Evolutionary conservation across 1,139 yeast species (phyloP).

Genomic region (Groenewaldozyma sp.): DNA sequence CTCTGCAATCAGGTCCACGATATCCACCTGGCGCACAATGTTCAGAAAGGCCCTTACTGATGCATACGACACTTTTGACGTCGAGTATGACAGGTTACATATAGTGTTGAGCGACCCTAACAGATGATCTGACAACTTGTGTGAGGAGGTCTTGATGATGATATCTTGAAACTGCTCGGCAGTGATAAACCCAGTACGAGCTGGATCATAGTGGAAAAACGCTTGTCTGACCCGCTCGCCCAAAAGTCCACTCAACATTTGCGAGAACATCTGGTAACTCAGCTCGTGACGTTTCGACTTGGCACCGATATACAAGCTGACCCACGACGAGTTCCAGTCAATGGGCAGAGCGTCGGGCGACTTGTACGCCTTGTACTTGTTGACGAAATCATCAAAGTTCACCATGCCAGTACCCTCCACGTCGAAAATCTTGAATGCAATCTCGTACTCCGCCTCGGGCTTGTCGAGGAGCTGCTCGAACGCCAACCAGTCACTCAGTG

Average conservation of each 20-base stretch:
- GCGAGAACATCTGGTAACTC: conserved; percentile 36
- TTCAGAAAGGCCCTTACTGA: conserved; percentile 38
- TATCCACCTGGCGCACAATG: conserved; percentile 34
- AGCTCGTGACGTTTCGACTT: conserved; percentile 31
- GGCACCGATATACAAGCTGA: conserved; percentile 34
- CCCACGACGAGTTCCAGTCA: conserved; percentile 38
- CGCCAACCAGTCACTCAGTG: conserved; percentile 34
- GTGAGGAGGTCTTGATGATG: conserved; percentile 32
- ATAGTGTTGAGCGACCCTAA: conserved; percentile 32
- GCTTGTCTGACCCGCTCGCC: conserved; percentile 42
- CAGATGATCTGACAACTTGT: conserved; percentile 35
- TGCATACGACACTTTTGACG: conserved; percentile 34
- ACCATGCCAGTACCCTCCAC: conserved; percentile 32
- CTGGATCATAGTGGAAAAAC: conserved; percentile 31
- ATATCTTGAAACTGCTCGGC: conserved; percentile 35
- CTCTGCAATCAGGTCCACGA: conserved; percentile 33
- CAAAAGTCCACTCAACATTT: conserved; percentile 36
- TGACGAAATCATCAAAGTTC: conserved; percentile 33
- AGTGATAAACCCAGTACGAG: conserved; percentile 32
- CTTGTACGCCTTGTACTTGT: conserved; percentile 29
- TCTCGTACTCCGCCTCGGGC: conserved; percentile 42
- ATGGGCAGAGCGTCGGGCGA: conserved; percentile 33
- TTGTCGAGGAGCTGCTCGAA: conserved; percentile 32
- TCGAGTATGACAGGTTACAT: conserved; percentile 26
- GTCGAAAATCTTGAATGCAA: conserved; percentile 37